Evolutionary conservation across 202 grass and related monocot species (phyloP), one percentile per base, ranked within the genome.

Genomic region (Carex sylvatica): DNA sequence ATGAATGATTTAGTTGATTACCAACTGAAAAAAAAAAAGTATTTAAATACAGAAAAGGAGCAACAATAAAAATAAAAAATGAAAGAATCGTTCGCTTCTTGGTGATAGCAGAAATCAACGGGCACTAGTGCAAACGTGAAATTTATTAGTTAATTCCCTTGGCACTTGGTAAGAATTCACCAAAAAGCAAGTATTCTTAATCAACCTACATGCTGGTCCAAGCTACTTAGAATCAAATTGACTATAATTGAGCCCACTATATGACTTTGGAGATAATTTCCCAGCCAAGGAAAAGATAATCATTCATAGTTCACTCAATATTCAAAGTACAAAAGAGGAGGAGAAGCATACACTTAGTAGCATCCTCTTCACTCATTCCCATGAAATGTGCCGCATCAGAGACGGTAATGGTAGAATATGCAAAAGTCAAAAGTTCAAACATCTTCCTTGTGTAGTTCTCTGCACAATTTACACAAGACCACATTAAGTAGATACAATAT

Each of bases 361-460:
- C 86, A 83, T 94, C 86, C 52, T 96, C 91, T 76, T 92, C 93
- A 64, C 53, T 92, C 97, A 92, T 93, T 76, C 97, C 97, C 83
- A 96, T 83, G 79, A 96, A 92, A 59, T 93, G 88, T 90, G 91
- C 85, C 83, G 92, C 86, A 84, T 99, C 93, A 47, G 83, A 84
- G 73, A 91, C 70, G 0, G 59, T 87, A 55, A 96, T 96, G 63
- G 93, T 96, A 44, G 93, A 93, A 92, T 99, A 99, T 10, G 96
- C 93, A 88, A 83, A 83, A 76, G 85, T 93, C 71, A 99, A 80
- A 55, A 99, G 83, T 82, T 93, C 86, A 83, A 99, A 96, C 86
- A 94, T 94, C 89, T 88, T 94, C 82, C 92, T 93, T 76, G 85
- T 96, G 84, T 94, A 99, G 83, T 88, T 99, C 83, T 99, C 97